phyloP scores from a whole-genome alignment of 2,329 filamentous ascomycete species.

The Trichoderma sp. region DNA sequence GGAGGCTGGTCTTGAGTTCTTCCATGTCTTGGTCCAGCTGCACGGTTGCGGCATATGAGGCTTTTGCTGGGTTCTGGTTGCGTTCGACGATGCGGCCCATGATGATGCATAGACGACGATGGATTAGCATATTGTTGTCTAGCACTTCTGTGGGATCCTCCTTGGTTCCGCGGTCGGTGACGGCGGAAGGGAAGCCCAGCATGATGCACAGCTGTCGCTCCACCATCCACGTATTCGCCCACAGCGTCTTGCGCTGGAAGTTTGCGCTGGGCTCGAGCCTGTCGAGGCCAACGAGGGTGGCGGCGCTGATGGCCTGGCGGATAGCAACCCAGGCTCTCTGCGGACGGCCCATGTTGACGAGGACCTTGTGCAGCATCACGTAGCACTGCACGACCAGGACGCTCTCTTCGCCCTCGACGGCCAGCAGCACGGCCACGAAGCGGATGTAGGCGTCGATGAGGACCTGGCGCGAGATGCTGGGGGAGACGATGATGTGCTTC shows the following conservation, averaged over 20 bases:
- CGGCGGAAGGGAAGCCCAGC: slow-evolving; percentile 53
- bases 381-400: slow-evolving; percentile 56
- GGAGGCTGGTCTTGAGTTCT: slow-evolving; percentile 24
- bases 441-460: slow-evolving; percentile 49
- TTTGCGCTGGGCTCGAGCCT: slow-evolving; percentile 32
- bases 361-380: slow-evolving; percentile 52
- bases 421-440: slow-evolving; percentile 46
- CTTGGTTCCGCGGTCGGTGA: slow-evolving; percentile 26
- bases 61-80: slow-evolving; percentile 7
- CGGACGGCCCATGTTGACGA: slow-evolving; percentile 56
- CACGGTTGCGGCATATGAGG: slow-evolving; percentile 40
- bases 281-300: slow-evolving; percentile 53
- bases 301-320: slow-evolving; percentile 52
- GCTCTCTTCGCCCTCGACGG: slow-evolving; percentile 51
- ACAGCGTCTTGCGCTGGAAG: slow-evolving; percentile 38
- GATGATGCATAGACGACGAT: neutral
- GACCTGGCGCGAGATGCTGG: slow-evolving; percentile 41
- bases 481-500: slow-evolving; percentile 35
- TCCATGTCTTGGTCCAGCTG: slow-evolving; percentile 44
- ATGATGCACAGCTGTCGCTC: slow-evolving; percentile 55
- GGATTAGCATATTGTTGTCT: neutral
- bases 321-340: slow-evolving; percentile 54
- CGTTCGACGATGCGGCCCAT: slow-evolving; percentile 15
- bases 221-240: slow-evolving; percentile 41
- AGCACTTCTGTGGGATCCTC: slow-evolving; percentile 17